Evolutionary conservation across 257 asterid species (phyloP).

Genomic region (Solanum arcanum): DNA sequence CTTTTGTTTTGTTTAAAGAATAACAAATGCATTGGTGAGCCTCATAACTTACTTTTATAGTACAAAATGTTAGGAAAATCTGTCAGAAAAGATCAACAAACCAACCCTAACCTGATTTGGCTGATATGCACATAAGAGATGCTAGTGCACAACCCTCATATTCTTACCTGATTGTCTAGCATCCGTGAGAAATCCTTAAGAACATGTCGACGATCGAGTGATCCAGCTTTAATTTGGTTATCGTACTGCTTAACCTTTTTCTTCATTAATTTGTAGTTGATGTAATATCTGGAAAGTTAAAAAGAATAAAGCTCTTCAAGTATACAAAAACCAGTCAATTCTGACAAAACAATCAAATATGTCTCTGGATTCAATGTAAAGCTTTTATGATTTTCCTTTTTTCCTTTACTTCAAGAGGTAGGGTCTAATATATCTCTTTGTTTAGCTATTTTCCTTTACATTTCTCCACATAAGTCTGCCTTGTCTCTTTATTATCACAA

Average conservation of each 20-base stretch:
- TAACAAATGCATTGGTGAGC: background rate
- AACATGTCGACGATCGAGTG: conserved; percentile 57
- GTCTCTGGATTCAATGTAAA: background rate
- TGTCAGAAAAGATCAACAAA: background rate
- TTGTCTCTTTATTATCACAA: background rate
- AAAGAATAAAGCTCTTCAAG: conserved; percentile 3
- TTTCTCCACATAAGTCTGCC: background rate
- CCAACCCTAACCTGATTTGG: background rate
- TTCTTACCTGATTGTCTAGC: conserved; percentile 76
- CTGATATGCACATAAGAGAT: background rate
- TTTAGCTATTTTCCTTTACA: background rate
- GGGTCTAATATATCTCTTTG: background rate
- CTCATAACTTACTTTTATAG: background rate
- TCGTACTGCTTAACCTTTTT: conserved; percentile 72
- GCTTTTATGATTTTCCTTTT: background rate
- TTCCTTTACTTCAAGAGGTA: background rate
- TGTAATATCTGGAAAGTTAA: conserved; percentile 55
- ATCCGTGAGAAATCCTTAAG: conserved; percentile 92
- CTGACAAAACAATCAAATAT: background rate
- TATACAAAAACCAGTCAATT: background rate
- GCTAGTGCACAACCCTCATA: background rate
- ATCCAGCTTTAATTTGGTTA: conserved; percentile 60
- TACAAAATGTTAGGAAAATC: background rate
- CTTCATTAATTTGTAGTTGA: conserved; percentile 97
- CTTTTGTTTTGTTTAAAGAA: background rate